A percentile compares a stretch with the other conserved stretches of the same genome.
Evolutionary conservation across 2,329 filamentous ascomycete species (phyloP).

Genomic region (Aspergillus luchuensis): DNA sequence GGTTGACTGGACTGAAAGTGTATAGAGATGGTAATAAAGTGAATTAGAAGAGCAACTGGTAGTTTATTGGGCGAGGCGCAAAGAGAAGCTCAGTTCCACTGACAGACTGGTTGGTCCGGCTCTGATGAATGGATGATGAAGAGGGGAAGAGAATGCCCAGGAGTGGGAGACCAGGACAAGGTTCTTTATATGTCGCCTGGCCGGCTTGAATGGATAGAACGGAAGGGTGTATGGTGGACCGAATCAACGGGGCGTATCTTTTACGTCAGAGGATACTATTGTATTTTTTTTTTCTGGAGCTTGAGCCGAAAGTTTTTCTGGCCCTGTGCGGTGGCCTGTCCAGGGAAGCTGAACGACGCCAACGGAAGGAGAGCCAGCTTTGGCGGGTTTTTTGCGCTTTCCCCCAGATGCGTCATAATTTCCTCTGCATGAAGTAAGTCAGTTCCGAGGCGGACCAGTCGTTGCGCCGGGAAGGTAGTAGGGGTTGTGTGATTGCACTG

Average conservation of each 20-base stretch:
- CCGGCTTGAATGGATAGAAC: not conserved
- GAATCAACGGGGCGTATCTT: not conserved
- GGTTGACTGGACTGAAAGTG: not conserved
- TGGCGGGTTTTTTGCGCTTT: not conserved
- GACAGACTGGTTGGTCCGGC: not conserved
- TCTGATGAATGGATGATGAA: conserved; percentile 2
- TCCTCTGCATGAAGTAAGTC: conserved; percentile 14
- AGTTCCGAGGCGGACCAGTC: conserved; percentile 2
- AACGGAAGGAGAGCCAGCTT: no score
- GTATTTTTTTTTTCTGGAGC: no score
- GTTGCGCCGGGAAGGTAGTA: not conserved
- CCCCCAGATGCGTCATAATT: conserved; percentile 37
- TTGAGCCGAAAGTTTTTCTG: not conserved
- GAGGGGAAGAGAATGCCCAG: not conserved
- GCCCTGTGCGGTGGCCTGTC: no score
- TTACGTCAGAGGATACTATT: conserved; percentile 3
- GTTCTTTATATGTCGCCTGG: not conserved
- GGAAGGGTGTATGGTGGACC: not conserved
- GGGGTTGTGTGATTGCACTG: not conserved
- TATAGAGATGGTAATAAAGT: not conserved
- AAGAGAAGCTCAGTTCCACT: not conserved
- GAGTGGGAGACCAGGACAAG: not conserved
- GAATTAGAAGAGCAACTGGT: not conserved
- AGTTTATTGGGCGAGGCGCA: not conserved
- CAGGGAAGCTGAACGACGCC: not conserved